Evolutionary conservation across 2,329 filamentous ascomycete species (phyloP).

Genomic region (Daldinia sp.): DNA sequence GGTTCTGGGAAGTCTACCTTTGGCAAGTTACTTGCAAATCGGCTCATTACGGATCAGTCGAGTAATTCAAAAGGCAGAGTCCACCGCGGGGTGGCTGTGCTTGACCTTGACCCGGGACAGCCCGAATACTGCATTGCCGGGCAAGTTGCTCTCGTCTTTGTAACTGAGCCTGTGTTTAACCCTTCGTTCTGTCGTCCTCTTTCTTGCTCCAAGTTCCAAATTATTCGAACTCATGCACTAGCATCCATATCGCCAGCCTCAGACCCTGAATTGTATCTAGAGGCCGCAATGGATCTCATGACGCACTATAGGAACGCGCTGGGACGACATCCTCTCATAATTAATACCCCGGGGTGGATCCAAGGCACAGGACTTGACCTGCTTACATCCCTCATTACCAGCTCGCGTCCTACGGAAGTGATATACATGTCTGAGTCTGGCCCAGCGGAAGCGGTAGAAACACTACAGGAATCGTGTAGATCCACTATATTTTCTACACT

Average conservation of each 20-base stretch:
- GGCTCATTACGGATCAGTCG: constrained; percentile 62
- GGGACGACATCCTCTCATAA: constrained; percentile 64
- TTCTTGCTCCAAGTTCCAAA: constrained; percentile 46
- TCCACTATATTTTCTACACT: constrained; percentile 58
- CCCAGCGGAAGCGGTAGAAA: constrained; percentile 63
- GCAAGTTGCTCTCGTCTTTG: constrained; percentile 70
- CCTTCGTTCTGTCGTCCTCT: constrained; percentile 71
- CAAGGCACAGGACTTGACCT: constrained; percentile 74
- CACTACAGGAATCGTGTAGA: constrained; percentile 56
- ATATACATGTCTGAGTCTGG: constrained; percentile 75
- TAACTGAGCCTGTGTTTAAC: constrained; percentile 69
- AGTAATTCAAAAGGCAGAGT: constrained; percentile 38
- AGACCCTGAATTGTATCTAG: constrained; percentile 71
- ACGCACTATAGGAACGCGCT: constrained; percentile 61
- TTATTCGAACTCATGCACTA: constrained; percentile 71
- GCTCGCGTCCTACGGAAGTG: constrained; percentile 65
- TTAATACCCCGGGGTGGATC: constrained; percentile 81
- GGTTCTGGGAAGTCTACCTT: constrained; percentile 81
- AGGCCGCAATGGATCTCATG: constrained; percentile 70
- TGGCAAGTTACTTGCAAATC: constrained; percentile 70
- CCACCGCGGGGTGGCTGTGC: constrained; percentile 57
- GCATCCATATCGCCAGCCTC: constrained; percentile 71
- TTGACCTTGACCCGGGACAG: constrained; percentile 81
- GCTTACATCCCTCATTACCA: constrained; percentile 63
- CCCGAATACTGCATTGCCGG: constrained; percentile 78